These are phyloP conservation scores for Isabelozyma rhagii DNA, from an alignment of 805 yeast species.

Conservation along the genomic window DNA sequence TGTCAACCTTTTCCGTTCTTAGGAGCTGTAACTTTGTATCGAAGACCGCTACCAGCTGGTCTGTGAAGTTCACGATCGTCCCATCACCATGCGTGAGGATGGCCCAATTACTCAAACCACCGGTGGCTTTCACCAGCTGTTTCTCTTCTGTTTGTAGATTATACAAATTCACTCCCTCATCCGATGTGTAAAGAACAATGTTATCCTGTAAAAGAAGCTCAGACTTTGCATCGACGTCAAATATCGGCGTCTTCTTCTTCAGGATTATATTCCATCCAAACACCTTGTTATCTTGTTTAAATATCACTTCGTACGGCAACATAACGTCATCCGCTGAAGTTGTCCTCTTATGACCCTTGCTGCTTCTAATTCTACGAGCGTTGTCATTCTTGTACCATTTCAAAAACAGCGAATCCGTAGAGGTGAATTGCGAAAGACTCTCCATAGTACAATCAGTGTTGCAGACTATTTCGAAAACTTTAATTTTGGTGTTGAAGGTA, in stretches of 20 bases:
- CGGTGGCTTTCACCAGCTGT: background rate
- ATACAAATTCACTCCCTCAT: background rate
- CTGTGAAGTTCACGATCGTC: background rate
- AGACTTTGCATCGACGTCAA: background rate
- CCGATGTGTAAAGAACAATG: background rate
- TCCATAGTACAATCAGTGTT: background rate
- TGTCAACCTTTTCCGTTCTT: background rate
- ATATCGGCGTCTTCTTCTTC: conserved; percentile 3
- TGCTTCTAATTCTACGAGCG: background rate
- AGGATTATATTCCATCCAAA: conserved; percentile 12
- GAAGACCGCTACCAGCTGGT: background rate
- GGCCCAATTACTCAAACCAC: background rate
- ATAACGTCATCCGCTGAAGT: conserved; percentile 8
- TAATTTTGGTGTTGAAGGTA: background rate
- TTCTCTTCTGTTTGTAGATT: background rate
- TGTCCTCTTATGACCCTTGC: conserved; percentile 4
- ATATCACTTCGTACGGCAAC: conserved; percentile 12
- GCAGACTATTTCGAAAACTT: background rate
- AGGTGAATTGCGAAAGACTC: background rate
- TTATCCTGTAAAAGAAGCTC: background rate
- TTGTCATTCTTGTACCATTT: conserved; percentile 1
- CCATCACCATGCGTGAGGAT: background rate
- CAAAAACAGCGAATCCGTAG: background rate
- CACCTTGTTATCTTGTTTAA: conserved; percentile 11
- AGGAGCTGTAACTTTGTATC: background rate